These are phyloP conservation scores for Neonectria ditissima DNA, from an alignment of 2,329 filamentous ascomycete species.

Conservation along the genomic window DNA sequence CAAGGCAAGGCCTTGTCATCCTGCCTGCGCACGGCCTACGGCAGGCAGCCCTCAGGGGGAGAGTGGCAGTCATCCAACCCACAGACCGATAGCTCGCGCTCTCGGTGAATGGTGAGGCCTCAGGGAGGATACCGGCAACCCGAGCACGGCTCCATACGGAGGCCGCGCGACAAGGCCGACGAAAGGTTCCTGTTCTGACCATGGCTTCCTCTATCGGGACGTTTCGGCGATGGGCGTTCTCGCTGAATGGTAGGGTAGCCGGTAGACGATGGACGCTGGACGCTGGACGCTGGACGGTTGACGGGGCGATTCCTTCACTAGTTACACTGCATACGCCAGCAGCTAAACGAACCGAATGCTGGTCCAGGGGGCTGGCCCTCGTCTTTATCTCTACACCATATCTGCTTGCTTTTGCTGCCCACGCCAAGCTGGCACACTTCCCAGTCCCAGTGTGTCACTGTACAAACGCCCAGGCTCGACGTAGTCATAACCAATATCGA, in stretches of 20 bases:
- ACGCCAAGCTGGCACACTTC: neutral
- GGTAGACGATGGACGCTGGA: too few relatives aligned
- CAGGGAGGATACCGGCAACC: neutral
- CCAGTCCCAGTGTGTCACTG: neutral
- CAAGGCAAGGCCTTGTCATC: neutral
- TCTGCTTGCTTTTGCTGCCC: neutral
- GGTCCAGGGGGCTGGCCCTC: neutral
- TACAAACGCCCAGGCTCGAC: too few relatives aligned
- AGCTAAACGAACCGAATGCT: too few relatives aligned
- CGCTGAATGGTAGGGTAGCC: too few relatives aligned
- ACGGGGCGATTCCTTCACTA: neutral
- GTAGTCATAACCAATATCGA: neutral
- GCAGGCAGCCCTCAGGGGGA: neutral
- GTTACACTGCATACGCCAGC: too few relatives aligned
- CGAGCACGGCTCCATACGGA: neutral
- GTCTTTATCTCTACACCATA: too few relatives aligned
- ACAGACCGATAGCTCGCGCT: too few relatives aligned
- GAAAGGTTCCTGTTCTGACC: neutral
- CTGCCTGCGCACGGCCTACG: neutral
- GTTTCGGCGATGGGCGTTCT: too few relatives aligned
- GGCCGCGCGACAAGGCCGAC: too few relatives aligned
- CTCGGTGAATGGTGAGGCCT: neutral
- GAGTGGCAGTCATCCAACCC: neutral
- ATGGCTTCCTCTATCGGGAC: neutral
- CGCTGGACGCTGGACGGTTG: neutral